Percentiles rank a stretch among this genome's conserved stretches.
Conservation (phyloP, 2,329 filamentous ascomycete species). For the Lachnellula hyalina region DNA sequence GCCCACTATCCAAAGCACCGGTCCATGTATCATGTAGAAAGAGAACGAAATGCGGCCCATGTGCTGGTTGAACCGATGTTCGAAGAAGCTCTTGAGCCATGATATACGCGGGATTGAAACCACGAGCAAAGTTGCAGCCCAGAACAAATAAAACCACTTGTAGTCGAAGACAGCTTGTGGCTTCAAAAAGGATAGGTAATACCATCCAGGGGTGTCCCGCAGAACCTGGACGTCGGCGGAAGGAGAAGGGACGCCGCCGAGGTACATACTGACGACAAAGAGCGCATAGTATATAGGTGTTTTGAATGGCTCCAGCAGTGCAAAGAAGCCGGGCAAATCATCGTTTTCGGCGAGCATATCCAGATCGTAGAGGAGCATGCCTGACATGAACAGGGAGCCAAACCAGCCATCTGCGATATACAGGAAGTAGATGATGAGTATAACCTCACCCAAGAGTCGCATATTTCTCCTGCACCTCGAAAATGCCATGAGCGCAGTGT, state of each 20-base stretch:
- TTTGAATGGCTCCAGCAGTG: constrained; percentile 42
- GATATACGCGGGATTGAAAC: constrained; percentile 50
- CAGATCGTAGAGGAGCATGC: constrained; percentile 57
- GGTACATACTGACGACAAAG: constrained; percentile 46
- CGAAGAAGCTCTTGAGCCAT: constrained; percentile 54
- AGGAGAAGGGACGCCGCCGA: constrained; percentile 55
- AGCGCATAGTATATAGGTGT: constrained; percentile 46
- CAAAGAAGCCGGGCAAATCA: constrained; percentile 46
- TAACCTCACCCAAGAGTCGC: constrained; percentile 47
- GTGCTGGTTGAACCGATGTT: constrained; percentile 53
- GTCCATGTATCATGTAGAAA: constrained; percentile 61
- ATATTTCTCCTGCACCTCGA: constrained; percentile 47
- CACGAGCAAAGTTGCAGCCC: constrained; percentile 53
- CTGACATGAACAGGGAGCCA: constrained; percentile 52
- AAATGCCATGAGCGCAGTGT: constrained; percentile 50
- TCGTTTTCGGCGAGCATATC: constrained; percentile 47
- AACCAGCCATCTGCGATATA: constrained; percentile 62
- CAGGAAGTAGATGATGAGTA: constrained; percentile 56
- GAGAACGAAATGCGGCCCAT: constrained; percentile 58
- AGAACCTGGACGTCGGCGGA: constrained; percentile 43
- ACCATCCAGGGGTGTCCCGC: constrained; percentile 46
- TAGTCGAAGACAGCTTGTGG: constrained; percentile 46
- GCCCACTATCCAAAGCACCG: constrained; percentile 52
- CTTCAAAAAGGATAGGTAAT: constrained; percentile 32
- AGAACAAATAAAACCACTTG: constrained; percentile 65